Evolutionary conservation across 2,329 filamentous ascomycete genomes (phyloP).

Genomic region (Fusarium ambrosium): DNA sequence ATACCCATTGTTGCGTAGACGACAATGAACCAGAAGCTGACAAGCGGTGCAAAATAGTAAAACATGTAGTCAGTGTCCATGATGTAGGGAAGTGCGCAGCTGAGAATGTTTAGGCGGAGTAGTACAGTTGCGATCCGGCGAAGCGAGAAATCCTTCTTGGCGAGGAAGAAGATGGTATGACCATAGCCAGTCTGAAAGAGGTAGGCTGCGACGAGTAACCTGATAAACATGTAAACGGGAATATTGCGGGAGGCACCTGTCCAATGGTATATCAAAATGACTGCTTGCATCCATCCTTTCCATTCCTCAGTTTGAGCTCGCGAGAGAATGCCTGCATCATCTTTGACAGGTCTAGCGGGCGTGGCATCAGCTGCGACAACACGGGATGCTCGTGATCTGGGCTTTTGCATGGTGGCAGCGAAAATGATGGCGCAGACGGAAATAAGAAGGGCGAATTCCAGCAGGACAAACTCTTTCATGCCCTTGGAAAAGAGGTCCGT

Average conservation of each 20-base stretch:
- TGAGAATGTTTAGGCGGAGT: conserved; percentile 70
- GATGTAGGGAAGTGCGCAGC: conserved; percentile 65
- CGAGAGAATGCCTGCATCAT: conserved; percentile 48
- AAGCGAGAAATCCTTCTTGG: conserved; percentile 68
- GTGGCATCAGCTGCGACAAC: conserved; percentile 12
- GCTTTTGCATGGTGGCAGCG: conserved; percentile 36
- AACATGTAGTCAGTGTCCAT: conserved; percentile 65
- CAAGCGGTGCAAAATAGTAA: conserved; percentile 71
- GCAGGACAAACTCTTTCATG: conserved; percentile 39
- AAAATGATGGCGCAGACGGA: conserved; percentile 22
- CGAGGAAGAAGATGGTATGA: conserved; percentile 70
- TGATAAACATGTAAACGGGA: conserved; percentile 67
- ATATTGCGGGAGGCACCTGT: conserved; percentile 62
- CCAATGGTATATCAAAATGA: conserved; percentile 68
- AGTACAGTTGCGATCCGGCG: conserved; percentile 65
- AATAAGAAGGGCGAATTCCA: conserved; percentile 36
- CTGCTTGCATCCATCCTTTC: conserved; percentile 75
- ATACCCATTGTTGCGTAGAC: conserved; percentile 66
- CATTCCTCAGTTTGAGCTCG: conserved; percentile 73
- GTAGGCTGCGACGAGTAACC: conserved; percentile 68
- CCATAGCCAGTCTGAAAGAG: conserved; percentile 74
- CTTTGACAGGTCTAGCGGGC: neutral
- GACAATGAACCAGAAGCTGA: conserved; percentile 73
- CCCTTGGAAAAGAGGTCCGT: conserved; percentile 48
- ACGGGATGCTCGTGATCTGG: conserved; percentile 27